Evolutionary conservation across 2,329 filamentous ascomycete species (phyloP), one percentile per base, ranked within the genome.

Genomic region (Cladophialophora carrionii): DNA sequence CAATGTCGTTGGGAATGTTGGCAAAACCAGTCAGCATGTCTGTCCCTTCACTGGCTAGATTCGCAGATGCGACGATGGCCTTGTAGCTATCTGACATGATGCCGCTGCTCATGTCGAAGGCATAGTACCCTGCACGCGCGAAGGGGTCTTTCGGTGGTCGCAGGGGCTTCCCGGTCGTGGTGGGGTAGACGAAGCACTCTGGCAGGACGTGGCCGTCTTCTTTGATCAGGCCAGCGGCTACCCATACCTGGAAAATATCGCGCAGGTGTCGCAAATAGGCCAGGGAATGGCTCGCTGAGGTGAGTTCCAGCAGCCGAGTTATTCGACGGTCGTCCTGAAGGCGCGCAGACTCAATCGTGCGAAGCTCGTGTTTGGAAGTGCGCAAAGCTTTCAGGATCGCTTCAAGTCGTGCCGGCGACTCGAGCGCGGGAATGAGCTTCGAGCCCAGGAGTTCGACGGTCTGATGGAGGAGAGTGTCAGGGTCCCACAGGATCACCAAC

Each of bases 31-130:
- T 34, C 5, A 72, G 49, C 61, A 71, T 67, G 32, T 68, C 64
- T 12, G 66, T 61, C 7, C 68, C 69, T 60, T 71, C 68, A 20
- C 56, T 60, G 17, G 69, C 70, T 6, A 72, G 66, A 49, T 72
- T 72, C 10, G 70, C 70, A 10, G 70, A 72, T 4, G 68, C 70
- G 10, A 72, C 51, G 37, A 69, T 70, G 1, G 68, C 61, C 22
- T 57, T 53, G 52, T 69, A 72, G 57, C 62, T 71, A 32, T 70
- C 43, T 37, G 65, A 65, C 56, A 66, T 68, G 59, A 72, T 69
- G 20, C 69, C 69, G n/a, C 66, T 68, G 55, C 68, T 70, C 70
- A 72, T 70, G 49, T 72, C 70, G 41, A 72, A 72, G 24, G 70
- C 69, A 62, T 70, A 72, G 56, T 71, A 72, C 12, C 70, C 70